phyloP scores from a whole-genome alignment of 2,329 filamentous ascomycete genomes.

The Fusarium devonianum region DNA sequence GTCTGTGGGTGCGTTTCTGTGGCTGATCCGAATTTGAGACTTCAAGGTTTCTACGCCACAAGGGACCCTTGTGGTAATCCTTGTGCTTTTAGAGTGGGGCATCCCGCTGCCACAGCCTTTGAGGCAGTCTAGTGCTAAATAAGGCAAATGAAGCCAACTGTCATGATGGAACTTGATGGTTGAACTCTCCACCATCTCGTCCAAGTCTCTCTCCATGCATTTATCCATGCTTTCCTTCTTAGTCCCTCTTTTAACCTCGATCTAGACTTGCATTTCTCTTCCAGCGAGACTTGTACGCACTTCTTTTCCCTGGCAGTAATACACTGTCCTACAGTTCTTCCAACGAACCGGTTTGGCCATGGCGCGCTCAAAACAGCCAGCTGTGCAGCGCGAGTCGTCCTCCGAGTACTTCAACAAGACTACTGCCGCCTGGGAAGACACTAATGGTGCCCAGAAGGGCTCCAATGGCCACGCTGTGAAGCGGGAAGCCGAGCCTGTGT shows the following conservation, averaged over 20 bases:
- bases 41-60: no score
- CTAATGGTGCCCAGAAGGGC: conserved; percentile 41
- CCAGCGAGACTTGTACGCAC: not conserved
- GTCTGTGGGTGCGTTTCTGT: not conserved
- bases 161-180: no score
- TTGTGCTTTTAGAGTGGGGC: conserved; percentile 24
- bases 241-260: conserved; percentile 15
- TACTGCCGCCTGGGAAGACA: conserved; percentile 48
- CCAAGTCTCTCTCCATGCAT: conserved; percentile 16
- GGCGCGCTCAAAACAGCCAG: conserved; percentile 76
- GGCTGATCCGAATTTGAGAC: conserved; percentile 5
- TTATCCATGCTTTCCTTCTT: conserved; percentile 20
- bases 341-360: conserved; percentile 53
- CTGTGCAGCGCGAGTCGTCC: conserved; percentile 70
- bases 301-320: no score
- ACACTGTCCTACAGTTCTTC: not conserved
- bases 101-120: not conserved
- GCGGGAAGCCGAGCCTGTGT: conserved; percentile 37
- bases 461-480: conserved; percentile 39
- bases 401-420: conserved; percentile 68
- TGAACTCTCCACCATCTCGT: no score
- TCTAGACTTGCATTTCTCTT: not conserved
- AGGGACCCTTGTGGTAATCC: conserved; percentile 20
- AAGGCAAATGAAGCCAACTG: conserved; percentile 40
- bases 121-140: conserved; percentile 17